These are phyloP conservation scores for Fraxinus albicans DNA, from an alignment of 305 asterid genomes.

Conservation along the genomic window DNA sequence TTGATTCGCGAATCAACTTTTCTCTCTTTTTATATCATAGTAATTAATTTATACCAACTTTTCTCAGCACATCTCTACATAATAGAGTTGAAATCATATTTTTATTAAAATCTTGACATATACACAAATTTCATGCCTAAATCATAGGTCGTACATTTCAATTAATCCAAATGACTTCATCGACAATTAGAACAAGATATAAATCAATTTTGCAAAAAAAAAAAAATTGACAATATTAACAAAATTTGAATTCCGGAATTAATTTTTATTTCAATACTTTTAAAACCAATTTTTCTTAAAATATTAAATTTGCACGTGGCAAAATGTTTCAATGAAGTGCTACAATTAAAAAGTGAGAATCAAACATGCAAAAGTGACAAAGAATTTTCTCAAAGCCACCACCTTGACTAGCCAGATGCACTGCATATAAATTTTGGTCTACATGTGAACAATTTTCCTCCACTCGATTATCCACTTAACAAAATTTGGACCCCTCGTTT, in stretches of 20 bases:
- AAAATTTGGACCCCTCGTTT: conserved; percentile 1
- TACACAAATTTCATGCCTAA: background rate
- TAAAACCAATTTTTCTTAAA: background rate
- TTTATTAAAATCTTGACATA: background rate
- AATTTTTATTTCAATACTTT: background rate
- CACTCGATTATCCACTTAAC: conserved; percentile 20
- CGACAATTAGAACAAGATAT: too few relatives aligned
- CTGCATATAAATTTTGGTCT: conserved; percentile 32
- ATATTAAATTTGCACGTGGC: background rate
- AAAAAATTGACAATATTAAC: background rate
- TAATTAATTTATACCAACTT: too few relatives aligned
- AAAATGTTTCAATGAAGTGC: background rate
- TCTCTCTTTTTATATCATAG: too few relatives aligned
- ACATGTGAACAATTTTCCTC: conserved; percentile 8
- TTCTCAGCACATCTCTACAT: background rate
- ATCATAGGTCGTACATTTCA: background rate
- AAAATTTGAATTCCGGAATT: background rate
- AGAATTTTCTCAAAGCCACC: conserved; percentile 46
- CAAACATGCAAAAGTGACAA: conserved; percentile 5
- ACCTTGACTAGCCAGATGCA: conserved; percentile 51
- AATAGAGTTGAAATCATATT: background rate
- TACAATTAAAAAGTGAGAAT: background rate
- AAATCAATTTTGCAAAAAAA: background rate
- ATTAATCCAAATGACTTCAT: background rate
- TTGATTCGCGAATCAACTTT: background rate